These are phyloP conservation scores for Guadua angustifolia DNA, from an alignment of 176 grass and related monocot genomes.

Conservation along the genomic window DNA sequence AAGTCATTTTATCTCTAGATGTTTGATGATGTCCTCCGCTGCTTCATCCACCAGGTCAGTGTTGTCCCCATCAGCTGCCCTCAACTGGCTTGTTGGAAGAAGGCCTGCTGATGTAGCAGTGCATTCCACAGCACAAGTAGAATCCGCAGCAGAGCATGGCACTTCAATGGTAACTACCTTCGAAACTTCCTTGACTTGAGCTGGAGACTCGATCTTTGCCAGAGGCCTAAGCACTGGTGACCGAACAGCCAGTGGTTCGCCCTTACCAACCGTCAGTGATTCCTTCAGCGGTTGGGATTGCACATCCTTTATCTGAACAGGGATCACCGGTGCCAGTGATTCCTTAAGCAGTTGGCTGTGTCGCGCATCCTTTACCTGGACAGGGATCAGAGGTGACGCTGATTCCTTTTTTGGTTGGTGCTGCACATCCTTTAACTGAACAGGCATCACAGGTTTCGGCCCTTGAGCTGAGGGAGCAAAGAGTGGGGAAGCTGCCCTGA, in stretches of 20 bases:
- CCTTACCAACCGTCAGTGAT: conserved; percentile 32
- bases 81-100: conserved; percentile 16
- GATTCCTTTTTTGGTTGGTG: conserved; percentile 35
- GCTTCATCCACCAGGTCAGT: conserved; percentile 22
- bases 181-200: conserved; percentile 54
- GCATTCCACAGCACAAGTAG: conserved; percentile 25
- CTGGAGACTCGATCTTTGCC: conserved; percentile 47
- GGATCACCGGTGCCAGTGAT: conserved; percentile 37
- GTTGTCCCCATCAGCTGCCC: not conserved
- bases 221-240: not conserved
- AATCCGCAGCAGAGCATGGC: conserved; percentile 14
- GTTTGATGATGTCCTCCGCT: conserved; percentile 51
- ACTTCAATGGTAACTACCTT: not conserved
- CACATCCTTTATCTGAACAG: conserved; percentile 73
- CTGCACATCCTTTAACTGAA: conserved; percentile 71
- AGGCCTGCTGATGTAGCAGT: not conserved
- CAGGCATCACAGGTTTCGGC: conserved; percentile 46
- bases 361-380: conserved; percentile 64
- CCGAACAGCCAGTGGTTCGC: not conserved
- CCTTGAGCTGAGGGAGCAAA: conserved; percentile 61
- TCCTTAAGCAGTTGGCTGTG: conserved; percentile 36
- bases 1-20: conserved; percentile 57
- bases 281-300: conserved; percentile 24
- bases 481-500: conserved; percentile 70
- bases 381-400: conserved; percentile 44